A percentile compares a stretch with the other conserved stretches of the same genome.
These are phyloP conservation scores for Drechslera avenae DNA, from an alignment of 2,329 filamentous ascomycete genomes.

Conservation along the genomic window DNA sequence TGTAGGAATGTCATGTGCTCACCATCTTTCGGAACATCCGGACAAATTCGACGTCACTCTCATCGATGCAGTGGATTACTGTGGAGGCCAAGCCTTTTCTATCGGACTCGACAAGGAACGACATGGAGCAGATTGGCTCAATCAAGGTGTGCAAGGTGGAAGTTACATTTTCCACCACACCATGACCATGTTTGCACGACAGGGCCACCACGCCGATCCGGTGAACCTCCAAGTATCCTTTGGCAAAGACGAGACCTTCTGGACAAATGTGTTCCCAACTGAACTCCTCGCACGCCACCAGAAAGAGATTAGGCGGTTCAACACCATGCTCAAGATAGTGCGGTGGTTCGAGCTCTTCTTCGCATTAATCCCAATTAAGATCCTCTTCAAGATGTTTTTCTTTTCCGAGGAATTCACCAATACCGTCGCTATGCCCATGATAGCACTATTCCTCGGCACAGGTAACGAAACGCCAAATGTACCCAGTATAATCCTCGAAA, in stretches of 20 bases:
- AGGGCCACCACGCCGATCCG: conserved; percentile 61
- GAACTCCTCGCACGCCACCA: conserved; percentile 61
- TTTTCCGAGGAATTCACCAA: conserved; percentile 74
- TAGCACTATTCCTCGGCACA: conserved; percentile 75
- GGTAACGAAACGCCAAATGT: conserved; percentile 77
- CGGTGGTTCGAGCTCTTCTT: conserved; percentile 66
- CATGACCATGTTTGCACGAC: conserved; percentile 66
- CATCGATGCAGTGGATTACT: conserved; percentile 57
- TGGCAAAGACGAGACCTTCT: conserved; percentile 67
- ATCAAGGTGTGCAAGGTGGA: conserved; percentile 68
- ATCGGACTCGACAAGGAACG: conserved; percentile 61
- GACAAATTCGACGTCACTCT: conserved; percentile 64
- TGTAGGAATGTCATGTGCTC: conserved; percentile 66
- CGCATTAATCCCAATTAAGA: conserved; percentile 65
- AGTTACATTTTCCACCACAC: conserved; percentile 71
- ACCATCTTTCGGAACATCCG: conserved; percentile 68
- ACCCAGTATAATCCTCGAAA: conserved; percentile 67
- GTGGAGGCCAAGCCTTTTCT: conserved; percentile 66
- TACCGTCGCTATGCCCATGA: conserved; percentile 71
- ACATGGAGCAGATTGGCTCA: conserved; percentile 64
- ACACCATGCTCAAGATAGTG: conserved; percentile 60
- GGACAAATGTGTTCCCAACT: conserved; percentile 69
- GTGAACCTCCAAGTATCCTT: conserved; percentile 68
- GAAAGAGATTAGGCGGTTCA: conserved; percentile 61
- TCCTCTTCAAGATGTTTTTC: conserved; percentile 69